phyloP scores from a whole-genome alignment of 805 yeast genomes.

The Starmerella roubikii region DNA sequence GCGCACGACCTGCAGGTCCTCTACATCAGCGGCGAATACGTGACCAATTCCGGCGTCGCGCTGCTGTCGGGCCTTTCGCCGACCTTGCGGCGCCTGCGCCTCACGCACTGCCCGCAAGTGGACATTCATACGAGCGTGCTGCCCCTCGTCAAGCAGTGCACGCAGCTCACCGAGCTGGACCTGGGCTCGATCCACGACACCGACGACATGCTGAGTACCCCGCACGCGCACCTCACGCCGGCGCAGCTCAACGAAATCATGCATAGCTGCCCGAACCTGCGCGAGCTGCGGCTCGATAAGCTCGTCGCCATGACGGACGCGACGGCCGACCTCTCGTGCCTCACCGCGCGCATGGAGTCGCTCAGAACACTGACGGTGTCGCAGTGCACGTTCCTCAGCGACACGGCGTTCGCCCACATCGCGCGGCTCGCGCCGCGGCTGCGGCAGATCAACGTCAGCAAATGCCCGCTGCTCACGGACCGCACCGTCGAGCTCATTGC shows the following conservation, averaged over 20 bases:
- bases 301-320: slow-evolving; percentile 47
- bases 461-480: slow-evolving; percentile 79
- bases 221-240: slow-evolving; percentile 1
- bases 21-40: slow-evolving; percentile 43
- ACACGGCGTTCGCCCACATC: slow-evolving; percentile 57
- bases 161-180: slow-evolving; percentile 77
- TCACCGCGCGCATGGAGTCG: slow-evolving; percentile 39
- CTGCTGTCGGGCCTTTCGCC: slow-evolving; percentile 50
- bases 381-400: slow-evolving; percentile 68
- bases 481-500: slow-evolving; percentile 59
- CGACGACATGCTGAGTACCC: background rate
- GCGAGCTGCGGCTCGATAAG: slow-evolving; percentile 9
- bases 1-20: slow-evolving; percentile 77
- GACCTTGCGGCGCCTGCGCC: slow-evolving; percentile 65
- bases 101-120: slow-evolving; percentile 56
- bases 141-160: slow-evolving; percentile 50
- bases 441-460: slow-evolving; percentile 77
- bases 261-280: slow-evolving; percentile 4
- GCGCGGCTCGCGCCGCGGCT: slow-evolving; percentile 70
- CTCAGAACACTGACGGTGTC: slow-evolving; percentile 76
- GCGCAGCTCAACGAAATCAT: slow-evolving; percentile 1
- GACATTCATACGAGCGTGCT: slow-evolving; percentile 50
- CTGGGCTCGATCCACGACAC: slow-evolving; percentile 41
- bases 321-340: slow-evolving; percentile 53
- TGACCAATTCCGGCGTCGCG: slow-evolving; percentile 51